phyloP scores from a whole-genome alignment of 768 basidiomycete genomes.

The Wakefieldia striispora region DNA sequence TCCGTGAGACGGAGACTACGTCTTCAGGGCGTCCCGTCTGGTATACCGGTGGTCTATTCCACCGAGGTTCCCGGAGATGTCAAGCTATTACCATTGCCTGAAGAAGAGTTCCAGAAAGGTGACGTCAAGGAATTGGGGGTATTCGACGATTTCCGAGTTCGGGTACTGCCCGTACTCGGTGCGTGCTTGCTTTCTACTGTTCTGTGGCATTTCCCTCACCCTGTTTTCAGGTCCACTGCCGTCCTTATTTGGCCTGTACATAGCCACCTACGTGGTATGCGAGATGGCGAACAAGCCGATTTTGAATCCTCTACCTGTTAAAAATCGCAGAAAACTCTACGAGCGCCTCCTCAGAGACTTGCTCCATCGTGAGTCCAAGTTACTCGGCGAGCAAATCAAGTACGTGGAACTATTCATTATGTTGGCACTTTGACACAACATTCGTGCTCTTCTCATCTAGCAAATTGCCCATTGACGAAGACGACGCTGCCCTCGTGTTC shows the following conservation, averaged over 20 bases:
- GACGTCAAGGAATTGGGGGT: constrained; percentile 84
- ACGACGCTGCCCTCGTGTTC: constrained; percentile 80
- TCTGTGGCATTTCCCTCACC: not conserved
- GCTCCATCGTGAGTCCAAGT: constrained; percentile 67
- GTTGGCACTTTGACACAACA: not conserved
- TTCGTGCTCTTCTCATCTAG: constrained; percentile 36
- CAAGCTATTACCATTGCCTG: constrained; percentile 83
- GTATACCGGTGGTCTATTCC: constrained; percentile 90
- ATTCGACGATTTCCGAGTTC: constrained; percentile 90
- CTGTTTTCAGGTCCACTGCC: constrained; percentile 56
- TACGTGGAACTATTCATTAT: constrained; percentile 31
- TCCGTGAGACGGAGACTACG: constrained; percentile 80
- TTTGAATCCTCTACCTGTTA: constrained; percentile 78
- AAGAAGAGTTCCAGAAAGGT: constrained; percentile 91
- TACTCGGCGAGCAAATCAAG: constrained; percentile 61
- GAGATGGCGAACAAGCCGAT: constrained; percentile 84
- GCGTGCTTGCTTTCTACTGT: constrained; percentile 17
- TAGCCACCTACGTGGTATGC: constrained; percentile 85
- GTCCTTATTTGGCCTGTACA: constrained; percentile 86
- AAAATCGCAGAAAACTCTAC: constrained; percentile 81
- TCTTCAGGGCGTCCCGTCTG: constrained; percentile 53
- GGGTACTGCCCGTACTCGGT: constrained; percentile 92
- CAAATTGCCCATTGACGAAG: constrained; percentile 74
- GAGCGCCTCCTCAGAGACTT: constrained; percentile 76
- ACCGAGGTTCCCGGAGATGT: constrained; percentile 91